Conservation (phyloP, 768 basidiomycete genomes). For the Podaxis carcinomalis region DNA sequence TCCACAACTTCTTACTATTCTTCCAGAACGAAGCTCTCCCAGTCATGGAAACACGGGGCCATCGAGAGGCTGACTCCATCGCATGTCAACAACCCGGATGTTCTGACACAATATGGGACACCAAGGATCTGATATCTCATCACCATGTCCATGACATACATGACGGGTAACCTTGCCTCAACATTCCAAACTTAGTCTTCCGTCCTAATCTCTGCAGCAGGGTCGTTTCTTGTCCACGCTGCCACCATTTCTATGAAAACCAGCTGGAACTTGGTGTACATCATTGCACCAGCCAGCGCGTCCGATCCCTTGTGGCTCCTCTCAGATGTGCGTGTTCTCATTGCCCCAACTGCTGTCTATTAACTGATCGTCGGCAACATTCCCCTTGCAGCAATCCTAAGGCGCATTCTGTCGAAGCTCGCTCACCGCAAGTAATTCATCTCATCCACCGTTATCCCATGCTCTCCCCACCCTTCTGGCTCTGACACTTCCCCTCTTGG, state of each 20-base stretch:
- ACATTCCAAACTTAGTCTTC: neutral
- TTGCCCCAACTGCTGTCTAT: neutral
- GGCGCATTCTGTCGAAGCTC: slow-evolving; percentile 3
- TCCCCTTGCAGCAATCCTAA: neutral
- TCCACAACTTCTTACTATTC: neutral
- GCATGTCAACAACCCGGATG: slow-evolving; percentile 44
- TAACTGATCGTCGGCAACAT: neutral
- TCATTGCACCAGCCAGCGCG: slow-evolving; percentile 15
- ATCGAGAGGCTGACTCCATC: slow-evolving; percentile 27
- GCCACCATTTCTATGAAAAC: slow-evolving; percentile 19
- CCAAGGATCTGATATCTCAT: slow-evolving; percentile 46
- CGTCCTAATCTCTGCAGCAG: slow-evolving; percentile 12
- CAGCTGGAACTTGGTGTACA: slow-evolving; percentile 18
- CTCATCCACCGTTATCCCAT: neutral
- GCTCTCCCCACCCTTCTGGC: neutral
- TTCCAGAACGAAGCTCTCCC: slow-evolving; percentile 29
- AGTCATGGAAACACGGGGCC: slow-evolving; percentile 22
- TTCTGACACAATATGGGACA: slow-evolving; percentile 34
- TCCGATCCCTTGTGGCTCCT: slow-evolving; percentile 7
- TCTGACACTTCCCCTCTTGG: neutral
- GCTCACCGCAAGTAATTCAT: slow-evolving; percentile 7
- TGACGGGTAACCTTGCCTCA: slow-evolving; percentile 29
- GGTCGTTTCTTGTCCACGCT: slow-evolving; percentile 18
- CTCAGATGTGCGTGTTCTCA: slow-evolving; percentile 11
- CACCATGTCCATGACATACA: slow-evolving; percentile 54